Conservation (phyloP, 2,329 filamentous ascomycete genomes). For the Hortaea sp. region DNA sequence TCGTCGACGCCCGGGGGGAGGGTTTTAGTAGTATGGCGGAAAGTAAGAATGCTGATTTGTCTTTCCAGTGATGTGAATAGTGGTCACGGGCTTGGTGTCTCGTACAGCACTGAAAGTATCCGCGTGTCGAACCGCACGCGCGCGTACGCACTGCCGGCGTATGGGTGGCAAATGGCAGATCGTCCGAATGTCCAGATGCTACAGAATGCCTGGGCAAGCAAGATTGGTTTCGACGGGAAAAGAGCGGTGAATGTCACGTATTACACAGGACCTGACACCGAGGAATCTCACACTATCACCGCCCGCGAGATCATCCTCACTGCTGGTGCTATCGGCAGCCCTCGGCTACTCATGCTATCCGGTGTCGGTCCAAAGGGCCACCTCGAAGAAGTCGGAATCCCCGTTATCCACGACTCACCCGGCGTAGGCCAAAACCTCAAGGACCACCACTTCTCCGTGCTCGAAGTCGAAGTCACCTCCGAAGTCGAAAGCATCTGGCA, state of each 20-base stretch:
- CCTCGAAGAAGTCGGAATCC: conserved; percentile 38
- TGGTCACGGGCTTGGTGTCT: background rate
- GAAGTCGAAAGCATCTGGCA: background rate
- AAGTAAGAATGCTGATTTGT: background rate
- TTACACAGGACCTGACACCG: background rate
- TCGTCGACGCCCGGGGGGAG: conserved; percentile 10
- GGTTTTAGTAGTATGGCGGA: too few relatives aligned
- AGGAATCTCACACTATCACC: conserved; percentile 10
- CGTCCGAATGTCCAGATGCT: background rate
- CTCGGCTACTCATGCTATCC: conserved; percentile 22
- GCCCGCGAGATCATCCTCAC: conserved; percentile 22
- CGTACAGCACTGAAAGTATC: background rate
- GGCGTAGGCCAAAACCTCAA: conserved; percentile 56
- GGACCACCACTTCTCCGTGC: conserved; percentile 49
- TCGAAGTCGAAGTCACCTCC: conserved; percentile 36
- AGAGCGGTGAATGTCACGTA: background rate
- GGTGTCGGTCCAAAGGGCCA: conserved; percentile 49
- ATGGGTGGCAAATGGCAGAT: background rate
- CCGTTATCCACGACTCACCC: conserved; percentile 44
- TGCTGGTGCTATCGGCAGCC: conserved; percentile 20
- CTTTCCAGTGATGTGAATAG: background rate
- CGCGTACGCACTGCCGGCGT: background rate
- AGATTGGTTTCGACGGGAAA: background rate
- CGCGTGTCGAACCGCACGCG: conserved; percentile 13
- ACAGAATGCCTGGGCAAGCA: background rate